These are phyloP conservation scores for Fusarium siculi DNA, from an alignment of 2,329 filamentous ascomycete species.

Conservation along the genomic window DNA sequence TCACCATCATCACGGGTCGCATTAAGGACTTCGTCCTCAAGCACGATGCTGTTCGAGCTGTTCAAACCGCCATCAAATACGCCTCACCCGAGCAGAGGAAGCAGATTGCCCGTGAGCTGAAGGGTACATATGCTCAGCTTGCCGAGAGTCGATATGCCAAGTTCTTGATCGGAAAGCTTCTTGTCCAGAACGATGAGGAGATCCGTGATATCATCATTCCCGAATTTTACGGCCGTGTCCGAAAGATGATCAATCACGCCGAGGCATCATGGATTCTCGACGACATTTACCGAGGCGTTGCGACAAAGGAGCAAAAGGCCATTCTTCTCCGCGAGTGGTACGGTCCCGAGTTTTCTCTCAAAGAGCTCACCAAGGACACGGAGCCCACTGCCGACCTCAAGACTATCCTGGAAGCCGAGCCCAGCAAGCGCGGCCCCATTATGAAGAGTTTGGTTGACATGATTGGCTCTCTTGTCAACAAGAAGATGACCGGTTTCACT, in stretches of 20 bases:
- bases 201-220: slow-evolving; percentile 89
- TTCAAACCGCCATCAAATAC: slow-evolving; percentile 98
- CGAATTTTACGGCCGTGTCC: slow-evolving; percentile 94
- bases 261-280: slow-evolving; percentile 98
- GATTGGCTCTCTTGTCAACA: slow-evolving; percentile 93
- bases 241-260: slow-evolving; percentile 92
- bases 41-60: slow-evolving; percentile 95
- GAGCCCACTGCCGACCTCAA: slow-evolving; percentile 75
- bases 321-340: slow-evolving; percentile 94
- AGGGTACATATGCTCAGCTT: slow-evolving; percentile 83
- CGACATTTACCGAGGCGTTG: slow-evolving; percentile 91
- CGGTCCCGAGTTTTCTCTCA: slow-evolving; percentile 89
- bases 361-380: slow-evolving; percentile 67
- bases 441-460: slow-evolving; percentile 86
- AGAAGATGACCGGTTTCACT: slow-evolving; percentile 96
- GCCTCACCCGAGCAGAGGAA: slow-evolving; percentile 84
- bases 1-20: slow-evolving; percentile 87
- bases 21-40: slow-evolving; percentile 98
- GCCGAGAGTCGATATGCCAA: slow-evolving; percentile 98
- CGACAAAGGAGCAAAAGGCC: slow-evolving; percentile 86
- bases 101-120: slow-evolving; percentile 86
- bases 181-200: slow-evolving; percentile 90
- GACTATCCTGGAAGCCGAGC: slow-evolving; percentile 77
- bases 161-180: slow-evolving; percentile 93
- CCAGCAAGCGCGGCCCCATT: slow-evolving; percentile 87